These are phyloP conservation scores for Trametes hirsuta DNA, from an alignment of 1,284 basidiomycete species.

Conservation along the genomic window DNA sequence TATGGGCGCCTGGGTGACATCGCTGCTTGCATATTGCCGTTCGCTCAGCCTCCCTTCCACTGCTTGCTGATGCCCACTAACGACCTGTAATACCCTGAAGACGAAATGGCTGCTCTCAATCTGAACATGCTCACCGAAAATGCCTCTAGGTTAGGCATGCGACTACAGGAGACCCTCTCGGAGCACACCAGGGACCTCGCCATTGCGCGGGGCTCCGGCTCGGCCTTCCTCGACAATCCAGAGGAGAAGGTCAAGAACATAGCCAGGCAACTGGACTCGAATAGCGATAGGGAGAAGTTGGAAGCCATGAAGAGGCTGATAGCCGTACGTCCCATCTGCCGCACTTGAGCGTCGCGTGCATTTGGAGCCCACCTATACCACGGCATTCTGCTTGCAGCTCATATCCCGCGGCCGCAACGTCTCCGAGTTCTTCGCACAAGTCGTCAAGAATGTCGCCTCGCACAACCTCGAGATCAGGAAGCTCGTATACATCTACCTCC, in stretches of 20 bases:
- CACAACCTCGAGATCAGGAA: conserved; percentile 93
- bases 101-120: conserved; percentile 54
- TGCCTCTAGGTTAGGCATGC: conserved; percentile 77
- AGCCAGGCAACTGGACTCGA: conserved; percentile 83
- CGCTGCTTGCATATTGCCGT: background rate
- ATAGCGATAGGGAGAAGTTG: conserved; percentile 84
- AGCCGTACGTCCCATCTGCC: conserved; percentile 60
- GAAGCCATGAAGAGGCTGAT: conserved; percentile 94
- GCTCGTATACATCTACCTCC: conserved; percentile 96
- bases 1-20: conserved; percentile 8
- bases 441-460: conserved; percentile 93
- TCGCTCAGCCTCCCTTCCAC: background rate
- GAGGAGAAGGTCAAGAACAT: conserved; percentile 82
- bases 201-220: conserved; percentile 55
- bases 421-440: conserved; percentile 90
- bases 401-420: conserved; percentile 94
- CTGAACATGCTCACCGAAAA: conserved; percentile 76
- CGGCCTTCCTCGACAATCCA: conserved; percentile 64
- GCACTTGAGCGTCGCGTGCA: conserved; percentile 7
- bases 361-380: background rate
- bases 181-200: conserved; percentile 77
- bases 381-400: conserved; percentile 51
- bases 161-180: conserved; percentile 77
- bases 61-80: background rate
- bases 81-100: background rate